phyloP scores from a whole-genome alignment of 2,329 filamentous ascomycete genomes.

The Aureobasidium subglaciale region DNA sequence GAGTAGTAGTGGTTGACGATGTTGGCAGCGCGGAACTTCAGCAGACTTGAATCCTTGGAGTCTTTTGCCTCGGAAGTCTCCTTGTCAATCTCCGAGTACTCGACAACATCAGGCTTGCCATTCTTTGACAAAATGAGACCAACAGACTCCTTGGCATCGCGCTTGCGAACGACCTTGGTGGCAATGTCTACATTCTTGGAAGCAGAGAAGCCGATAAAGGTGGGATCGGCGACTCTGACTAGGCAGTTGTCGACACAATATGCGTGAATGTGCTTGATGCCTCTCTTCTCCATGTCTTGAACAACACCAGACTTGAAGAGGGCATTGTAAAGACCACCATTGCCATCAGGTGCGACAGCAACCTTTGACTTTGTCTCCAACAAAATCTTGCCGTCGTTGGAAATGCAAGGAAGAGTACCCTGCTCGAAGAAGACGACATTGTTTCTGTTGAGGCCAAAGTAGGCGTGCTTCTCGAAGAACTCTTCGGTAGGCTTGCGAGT shows the following conservation, averaged over 20 bases:
- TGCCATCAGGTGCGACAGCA: constrained; percentile 92
- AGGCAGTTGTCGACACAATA: constrained; percentile 99
- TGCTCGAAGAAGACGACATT: constrained; percentile 95
- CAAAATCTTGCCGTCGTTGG: constrained; percentile 94
- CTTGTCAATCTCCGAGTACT: constrained; percentile 94
- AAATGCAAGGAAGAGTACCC: constrained; percentile 92
- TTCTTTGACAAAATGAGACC: constrained; percentile 93
- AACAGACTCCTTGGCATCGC: constrained; percentile 90
- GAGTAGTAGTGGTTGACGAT: constrained; percentile 99
- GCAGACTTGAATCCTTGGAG: constrained; percentile 66
- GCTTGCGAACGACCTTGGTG: constrained; percentile 99
- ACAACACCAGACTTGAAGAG: constrained; percentile 74
- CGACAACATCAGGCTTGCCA: constrained; percentile 91
- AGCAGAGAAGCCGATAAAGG: constrained; percentile 90
- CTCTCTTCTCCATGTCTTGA: constrained; percentile 79
- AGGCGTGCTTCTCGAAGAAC: constrained; percentile 83
- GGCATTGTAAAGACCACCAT: constrained; percentile 93
- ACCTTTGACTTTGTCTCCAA: constrained; percentile 84
- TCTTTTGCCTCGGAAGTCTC: constrained; percentile 87
- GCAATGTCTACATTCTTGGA: constrained; percentile 87
- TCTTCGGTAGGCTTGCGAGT: constrained; percentile 86
- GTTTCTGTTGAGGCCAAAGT: constrained; percentile 79
- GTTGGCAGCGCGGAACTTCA: constrained; percentile 96
- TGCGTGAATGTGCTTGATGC: constrained; percentile 89
- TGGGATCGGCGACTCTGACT: constrained; percentile 95